Evolutionary conservation across 106 monocot species (phyloP).

Genomic region (Chionographis japonica): DNA sequence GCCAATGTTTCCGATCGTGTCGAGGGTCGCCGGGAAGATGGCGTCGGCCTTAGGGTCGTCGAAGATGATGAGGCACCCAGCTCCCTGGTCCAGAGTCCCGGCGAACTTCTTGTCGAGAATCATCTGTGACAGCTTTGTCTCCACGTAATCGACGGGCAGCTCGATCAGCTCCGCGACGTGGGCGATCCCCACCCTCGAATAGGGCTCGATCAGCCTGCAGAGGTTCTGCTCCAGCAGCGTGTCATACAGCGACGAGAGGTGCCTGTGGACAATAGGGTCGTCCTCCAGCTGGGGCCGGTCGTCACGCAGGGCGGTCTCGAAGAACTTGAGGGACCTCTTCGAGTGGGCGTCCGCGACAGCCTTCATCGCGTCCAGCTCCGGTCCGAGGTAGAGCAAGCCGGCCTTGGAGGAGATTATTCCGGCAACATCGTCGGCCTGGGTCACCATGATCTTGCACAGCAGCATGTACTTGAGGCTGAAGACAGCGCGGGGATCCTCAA

Average conservation of each 20-base stretch:
- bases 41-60: slow-evolving; percentile 71
- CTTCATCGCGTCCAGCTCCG: slow-evolving; percentile 95
- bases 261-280: slow-evolving; percentile 92
- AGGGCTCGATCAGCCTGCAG: slow-evolving; percentile 89
- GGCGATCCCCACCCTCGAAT: slow-evolving; percentile 72
- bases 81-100: slow-evolving; percentile 86
- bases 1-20: slow-evolving; percentile 75
- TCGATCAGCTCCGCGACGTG: slow-evolving; percentile 84
- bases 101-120: slow-evolving; percentile 97
- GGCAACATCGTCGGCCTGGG: slow-evolving; percentile 86
- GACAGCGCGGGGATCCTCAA: slow-evolving; percentile 75
- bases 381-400: slow-evolving; percentile 74
- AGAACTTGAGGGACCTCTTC: slow-evolving; percentile 70
- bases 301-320: slow-evolving; percentile 72
- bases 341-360: slow-evolving; percentile 90
- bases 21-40: slow-evolving; percentile 75
- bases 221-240: slow-evolving; percentile 93
- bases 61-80: slow-evolving; percentile 78
- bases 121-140: slow-evolving; percentile 93
- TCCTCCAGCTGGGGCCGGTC: slow-evolving; percentile 85
- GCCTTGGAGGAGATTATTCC: slow-evolving; percentile 96
- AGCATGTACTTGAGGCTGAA: slow-evolving; percentile 98
- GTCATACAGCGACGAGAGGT: slow-evolving; percentile 86
- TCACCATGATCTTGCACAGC: slow-evolving; percentile 97
- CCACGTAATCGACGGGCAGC: slow-evolving; percentile 68